Evolutionary conservation across 1,284 basidiomycete genomes (phyloP).

Genomic region (Sporisorium reilianum): DNA sequence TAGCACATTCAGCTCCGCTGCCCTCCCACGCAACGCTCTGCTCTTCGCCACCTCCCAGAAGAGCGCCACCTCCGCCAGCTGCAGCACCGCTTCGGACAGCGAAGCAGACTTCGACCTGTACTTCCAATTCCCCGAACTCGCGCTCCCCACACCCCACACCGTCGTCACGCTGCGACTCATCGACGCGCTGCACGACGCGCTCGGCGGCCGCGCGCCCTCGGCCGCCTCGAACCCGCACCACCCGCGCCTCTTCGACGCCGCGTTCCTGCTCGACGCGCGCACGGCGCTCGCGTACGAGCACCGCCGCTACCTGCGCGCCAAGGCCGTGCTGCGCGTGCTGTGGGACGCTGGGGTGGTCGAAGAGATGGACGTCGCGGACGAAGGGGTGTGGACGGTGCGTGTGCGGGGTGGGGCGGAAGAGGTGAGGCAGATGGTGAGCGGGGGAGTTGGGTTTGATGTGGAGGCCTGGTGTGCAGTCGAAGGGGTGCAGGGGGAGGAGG

Average conservation of each 20-base stretch:
- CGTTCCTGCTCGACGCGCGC: slow-evolving; percentile 28
- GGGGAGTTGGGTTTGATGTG: slow-evolving; percentile 1
- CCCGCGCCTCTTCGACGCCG: slow-evolving; percentile 28
- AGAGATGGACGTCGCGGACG: slow-evolving; percentile 12
- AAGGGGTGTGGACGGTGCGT: slow-evolving; percentile 14
- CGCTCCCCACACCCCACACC: background rate
- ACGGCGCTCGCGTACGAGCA: slow-evolving; percentile 31
- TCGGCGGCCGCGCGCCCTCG: slow-evolving; percentile 20
- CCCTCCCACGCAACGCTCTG: slow-evolving; percentile 17
- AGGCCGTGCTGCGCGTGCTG: slow-evolving; percentile 27
- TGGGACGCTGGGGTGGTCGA: slow-evolving; percentile 10
- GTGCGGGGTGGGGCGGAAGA: background rate
- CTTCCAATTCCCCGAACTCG: slow-evolving; percentile 23
- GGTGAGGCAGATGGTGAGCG: background rate
- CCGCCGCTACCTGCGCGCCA: slow-evolving; percentile 27
- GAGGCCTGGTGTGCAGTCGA: slow-evolving; percentile 9
- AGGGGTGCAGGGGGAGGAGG: background rate
- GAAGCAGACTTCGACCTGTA: slow-evolving; percentile 14
- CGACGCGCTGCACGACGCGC: slow-evolving; percentile 23
- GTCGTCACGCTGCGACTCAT: slow-evolving; percentile 26
- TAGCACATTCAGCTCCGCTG: slow-evolving; percentile 5
- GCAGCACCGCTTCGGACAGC: background rate
- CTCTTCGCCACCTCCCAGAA: slow-evolving; percentile 1
- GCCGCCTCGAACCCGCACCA: background rate
- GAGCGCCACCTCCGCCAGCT: background rate